Evolutionary conservation across 805 yeast species (phyloP), one percentile per base, ranked within the genome.

Genomic region (Citeromyces nyonsensis): DNA sequence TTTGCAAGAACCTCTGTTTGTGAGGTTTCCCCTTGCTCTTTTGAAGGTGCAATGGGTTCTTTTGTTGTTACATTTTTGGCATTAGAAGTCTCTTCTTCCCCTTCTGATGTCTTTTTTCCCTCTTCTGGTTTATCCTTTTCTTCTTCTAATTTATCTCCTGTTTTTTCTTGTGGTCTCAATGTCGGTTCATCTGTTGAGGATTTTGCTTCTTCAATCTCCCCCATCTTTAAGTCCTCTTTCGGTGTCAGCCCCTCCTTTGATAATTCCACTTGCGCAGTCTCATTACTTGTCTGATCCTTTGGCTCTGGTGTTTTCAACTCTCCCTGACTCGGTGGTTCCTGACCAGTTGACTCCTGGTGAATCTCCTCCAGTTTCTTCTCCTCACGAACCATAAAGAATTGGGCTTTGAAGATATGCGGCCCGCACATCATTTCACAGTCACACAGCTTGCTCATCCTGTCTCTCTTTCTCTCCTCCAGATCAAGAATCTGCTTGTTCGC

Each of bases 381-480:
- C 44, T 85, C 94, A 44, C 82, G 81, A 33, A 84, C 68, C n/a
- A 84, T 75, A 52, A 81, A 91, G 24, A 91, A 52, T 38, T 93
- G 59, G 2, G 79, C 65, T 26, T 75, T 83, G 53, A 83, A 83
- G 0, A 59, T 52, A 52, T 88, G 98, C 0, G 95, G 95, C 0
- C 96, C 97, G 14, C 79, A 62, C 8, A 62, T 59, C 54, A 85
- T 53, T 2, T 59, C 55, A 38, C 86, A 73, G 42, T 86, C 95
- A 42, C 88, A 72, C 35, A 91, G 57, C 48, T 84, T 85, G 37
- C 84, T 77, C 95, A 86, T 85, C 35, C 74, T 74, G 40, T 88
- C 96, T 43, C 93, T 53, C 43, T 56, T 65, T 28, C 55, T 52
- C 35, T 60, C 63, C 38, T 60, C 49, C 35, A 54, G 49, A 20